These are phyloP conservation scores for Tolypocladium paradoxum DNA, from an alignment of 2,329 filamentous ascomycete species.

Conservation along the genomic window DNA sequence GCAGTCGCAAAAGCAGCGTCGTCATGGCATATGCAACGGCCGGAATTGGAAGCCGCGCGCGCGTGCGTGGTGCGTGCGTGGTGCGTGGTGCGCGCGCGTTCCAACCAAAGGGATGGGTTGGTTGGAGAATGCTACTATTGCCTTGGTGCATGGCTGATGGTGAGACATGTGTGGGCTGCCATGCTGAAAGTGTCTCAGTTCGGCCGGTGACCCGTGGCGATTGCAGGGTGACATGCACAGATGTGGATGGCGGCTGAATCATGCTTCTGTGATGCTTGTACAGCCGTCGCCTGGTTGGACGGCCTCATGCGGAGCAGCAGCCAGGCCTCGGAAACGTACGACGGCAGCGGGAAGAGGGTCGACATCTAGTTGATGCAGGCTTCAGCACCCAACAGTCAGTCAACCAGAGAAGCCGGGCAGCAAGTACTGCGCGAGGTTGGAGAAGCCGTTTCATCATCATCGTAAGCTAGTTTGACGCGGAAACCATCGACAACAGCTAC, in stretches of 20 bases:
- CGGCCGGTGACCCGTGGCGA: background rate
- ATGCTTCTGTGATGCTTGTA: background rate
- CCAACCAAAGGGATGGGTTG: too few species aligned
- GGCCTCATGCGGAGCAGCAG: background rate
- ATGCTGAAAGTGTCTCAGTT: background rate
- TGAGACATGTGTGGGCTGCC: conserved; percentile 1
- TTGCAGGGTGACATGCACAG: conserved; percentile 1
- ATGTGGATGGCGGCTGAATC: background rate
- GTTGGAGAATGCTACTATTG: background rate
- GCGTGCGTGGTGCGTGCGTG: background rate
- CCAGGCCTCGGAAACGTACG: background rate
- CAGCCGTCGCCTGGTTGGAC: background rate
- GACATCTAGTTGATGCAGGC: background rate
- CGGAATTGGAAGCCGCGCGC: background rate
- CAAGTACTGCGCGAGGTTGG: background rate
- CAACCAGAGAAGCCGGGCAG: background rate
- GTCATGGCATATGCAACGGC: background rate
- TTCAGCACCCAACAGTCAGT: background rate
- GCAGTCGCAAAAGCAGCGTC: background rate
- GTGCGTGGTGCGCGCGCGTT: too few species aligned
- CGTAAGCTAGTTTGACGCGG: too few species aligned
- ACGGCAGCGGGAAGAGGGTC: background rate
- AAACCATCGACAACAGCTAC: conserved; percentile 8
- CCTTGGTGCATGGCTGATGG: background rate
- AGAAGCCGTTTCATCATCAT: background rate